Conservation (phyloP, 805 yeast genomes). For the Ascoidea rubescens region DNA sequence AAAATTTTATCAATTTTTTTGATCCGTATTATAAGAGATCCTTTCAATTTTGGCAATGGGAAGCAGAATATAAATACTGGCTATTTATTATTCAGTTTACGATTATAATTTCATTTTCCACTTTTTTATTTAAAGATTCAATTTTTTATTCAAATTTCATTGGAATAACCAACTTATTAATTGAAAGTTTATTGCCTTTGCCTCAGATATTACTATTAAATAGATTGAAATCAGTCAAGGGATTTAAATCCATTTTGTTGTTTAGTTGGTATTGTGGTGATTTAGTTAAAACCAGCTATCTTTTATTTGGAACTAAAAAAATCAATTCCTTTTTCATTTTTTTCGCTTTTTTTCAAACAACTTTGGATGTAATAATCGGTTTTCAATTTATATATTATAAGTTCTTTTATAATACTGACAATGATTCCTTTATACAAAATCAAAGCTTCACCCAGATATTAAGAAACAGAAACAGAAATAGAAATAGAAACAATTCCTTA, state of each 20-base stretch:
- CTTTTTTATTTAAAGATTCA: slow-evolving; percentile 23
- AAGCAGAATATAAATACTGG: slow-evolving; percentile 44
- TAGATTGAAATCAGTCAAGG: slow-evolving; percentile 55
- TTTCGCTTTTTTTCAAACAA: slow-evolving; percentile 70
- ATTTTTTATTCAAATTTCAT: slow-evolving; percentile 32
- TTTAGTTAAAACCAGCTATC: slow-evolving; percentile 57
- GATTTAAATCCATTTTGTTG: slow-evolving; percentile 62
- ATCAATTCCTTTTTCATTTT: slow-evolving; percentile 49
- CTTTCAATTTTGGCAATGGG: slow-evolving; percentile 80
- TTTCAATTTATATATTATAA: slow-evolving; percentile 59
- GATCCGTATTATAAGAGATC: slow-evolving; percentile 60
- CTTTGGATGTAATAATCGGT: slow-evolving; percentile 58
- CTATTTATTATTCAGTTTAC: slow-evolving; percentile 38
- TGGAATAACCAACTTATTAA: slow-evolving; percentile 51
- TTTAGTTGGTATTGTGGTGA: slow-evolving; percentile 89
- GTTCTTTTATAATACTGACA: slow-evolving; percentile 16
- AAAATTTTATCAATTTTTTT: slow-evolving; percentile 40
- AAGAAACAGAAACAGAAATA: background rate
- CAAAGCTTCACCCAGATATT: too few species aligned
- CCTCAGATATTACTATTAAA: slow-evolving; percentile 65
- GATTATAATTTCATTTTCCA: slow-evolving; percentile 24
- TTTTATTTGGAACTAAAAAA: slow-evolving; percentile 63
- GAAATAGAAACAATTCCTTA: background rate
- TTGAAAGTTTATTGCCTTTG: slow-evolving; percentile 61
- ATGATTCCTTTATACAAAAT: too few species aligned